Conservation (phyloP, 2,329 filamentous ascomycete species). For the Chrysoporthe puriensis region DNA sequence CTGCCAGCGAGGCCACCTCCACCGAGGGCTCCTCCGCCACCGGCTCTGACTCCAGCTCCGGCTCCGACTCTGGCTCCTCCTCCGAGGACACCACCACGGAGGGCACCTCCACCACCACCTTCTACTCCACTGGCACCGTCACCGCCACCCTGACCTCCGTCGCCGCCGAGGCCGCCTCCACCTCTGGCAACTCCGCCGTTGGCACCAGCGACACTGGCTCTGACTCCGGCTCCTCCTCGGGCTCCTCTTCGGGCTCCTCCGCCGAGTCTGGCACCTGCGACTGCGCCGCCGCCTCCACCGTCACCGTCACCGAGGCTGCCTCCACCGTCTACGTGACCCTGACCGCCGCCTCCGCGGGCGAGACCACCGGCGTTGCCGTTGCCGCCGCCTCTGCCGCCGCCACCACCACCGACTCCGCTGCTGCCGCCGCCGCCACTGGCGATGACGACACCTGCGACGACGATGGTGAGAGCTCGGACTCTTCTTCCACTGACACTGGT, state of each 20-base stretch:
- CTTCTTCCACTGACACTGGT: not conserved
- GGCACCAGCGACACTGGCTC: slow-evolving; percentile 14
- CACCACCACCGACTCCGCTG: slow-evolving; percentile 7
- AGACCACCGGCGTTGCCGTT: slow-evolving; percentile 14
- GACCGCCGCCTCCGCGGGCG: slow-evolving; percentile 2
- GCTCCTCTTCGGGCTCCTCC: slow-evolving; percentile 10
- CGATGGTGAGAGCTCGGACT: not conserved
- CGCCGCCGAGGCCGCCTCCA: slow-evolving; percentile 8
- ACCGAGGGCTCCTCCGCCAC: not conserved
- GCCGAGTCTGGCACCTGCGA: slow-evolving; percentile 13
- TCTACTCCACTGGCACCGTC: slow-evolving; percentile 22
- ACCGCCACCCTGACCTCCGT: slow-evolving; percentile 26
- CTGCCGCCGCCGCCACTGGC: slow-evolving; percentile 13
- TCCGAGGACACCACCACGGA: slow-evolving; percentile 15
- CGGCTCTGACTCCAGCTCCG: slow-evolving; percentile 17
- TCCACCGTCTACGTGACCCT: slow-evolving; percentile 33
- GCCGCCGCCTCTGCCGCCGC: slow-evolving; percentile 18
- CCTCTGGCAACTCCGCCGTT: slow-evolving; percentile 5
- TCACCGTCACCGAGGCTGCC: slow-evolving; percentile 32
- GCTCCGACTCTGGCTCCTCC: slow-evolving; percentile 14
- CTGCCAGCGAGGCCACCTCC: slow-evolving; percentile 14
- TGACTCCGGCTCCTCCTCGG: slow-evolving; percentile 17
- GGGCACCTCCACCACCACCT: slow-evolving; percentile 23
- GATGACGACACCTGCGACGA: slow-evolving; percentile 22
- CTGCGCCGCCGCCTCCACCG: slow-evolving; percentile 24